Evolutionary conservation across 257 asterid genomes (phyloP).

Genomic region (Salvia splendens): DNA sequence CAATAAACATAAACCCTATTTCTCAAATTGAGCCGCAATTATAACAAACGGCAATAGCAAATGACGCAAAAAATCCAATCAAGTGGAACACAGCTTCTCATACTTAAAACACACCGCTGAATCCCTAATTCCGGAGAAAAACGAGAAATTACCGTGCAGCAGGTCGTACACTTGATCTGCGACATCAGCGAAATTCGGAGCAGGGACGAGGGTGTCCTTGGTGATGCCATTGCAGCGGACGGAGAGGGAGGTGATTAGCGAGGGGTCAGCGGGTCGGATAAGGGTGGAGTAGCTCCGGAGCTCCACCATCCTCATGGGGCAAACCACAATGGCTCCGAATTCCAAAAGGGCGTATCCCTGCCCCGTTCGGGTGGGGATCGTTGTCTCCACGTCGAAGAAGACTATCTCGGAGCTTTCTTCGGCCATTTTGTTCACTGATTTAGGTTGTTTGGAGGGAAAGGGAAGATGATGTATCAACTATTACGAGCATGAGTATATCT

Average conservation of each 20-base stretch:
- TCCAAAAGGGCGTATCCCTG: constrained; percentile 73
- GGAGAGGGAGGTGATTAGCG: constrained; percentile 66
- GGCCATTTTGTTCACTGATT: constrained; percentile 5
- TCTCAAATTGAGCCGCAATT: neutral
- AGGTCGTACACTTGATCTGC: constrained; percentile 75
- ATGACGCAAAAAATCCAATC: neutral
- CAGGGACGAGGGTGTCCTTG: constrained; percentile 60
- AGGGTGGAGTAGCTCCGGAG: constrained; percentile 74
- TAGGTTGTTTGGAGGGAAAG: constrained; percentile 10
- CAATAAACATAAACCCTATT: neutral
- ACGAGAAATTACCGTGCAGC: constrained; percentile 62
- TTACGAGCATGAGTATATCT: neutral
- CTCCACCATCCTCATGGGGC: constrained; percentile 92
- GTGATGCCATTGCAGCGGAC: constrained; percentile 85
- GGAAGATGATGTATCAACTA: constrained; percentile 2
- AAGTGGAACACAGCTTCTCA: constrained; percentile 14
- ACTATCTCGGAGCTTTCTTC: constrained; percentile 74
- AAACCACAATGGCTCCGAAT: constrained; percentile 88
- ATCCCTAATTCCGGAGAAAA: neutral
- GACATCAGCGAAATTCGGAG: constrained; percentile 74
- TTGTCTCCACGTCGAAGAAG: constrained; percentile 93
- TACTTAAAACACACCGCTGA: constrained; percentile 17
- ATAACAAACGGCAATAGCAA: neutral
- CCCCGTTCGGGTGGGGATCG: constrained; percentile 72
- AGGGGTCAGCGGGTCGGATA: constrained; percentile 67